Conservation (phyloP, 352 stramenopile species). For the Phytophthora ramorum region DNA sequence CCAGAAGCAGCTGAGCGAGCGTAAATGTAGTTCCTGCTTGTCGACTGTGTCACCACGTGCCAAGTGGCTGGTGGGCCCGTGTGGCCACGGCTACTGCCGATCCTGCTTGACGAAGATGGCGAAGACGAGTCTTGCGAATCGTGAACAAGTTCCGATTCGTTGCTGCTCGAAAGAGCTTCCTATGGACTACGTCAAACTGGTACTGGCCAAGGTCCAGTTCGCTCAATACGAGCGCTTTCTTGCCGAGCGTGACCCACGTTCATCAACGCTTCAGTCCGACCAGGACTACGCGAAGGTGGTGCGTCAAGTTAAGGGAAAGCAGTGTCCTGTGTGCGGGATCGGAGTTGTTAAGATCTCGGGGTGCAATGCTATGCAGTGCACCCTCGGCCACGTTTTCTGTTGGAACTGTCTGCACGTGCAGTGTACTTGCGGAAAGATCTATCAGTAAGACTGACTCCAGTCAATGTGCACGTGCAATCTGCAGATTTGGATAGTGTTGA, state of each 20-base stretch:
- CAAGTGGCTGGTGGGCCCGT: constrained; percentile 29
- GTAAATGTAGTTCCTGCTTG: constrained; percentile 42
- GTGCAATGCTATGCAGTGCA: constrained; percentile 55
- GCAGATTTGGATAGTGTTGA: not conserved
- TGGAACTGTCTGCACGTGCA: constrained; percentile 35
- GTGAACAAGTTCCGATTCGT: constrained; percentile 41
- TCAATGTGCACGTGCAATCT: not conserved
- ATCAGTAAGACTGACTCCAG: constrained; percentile 5
- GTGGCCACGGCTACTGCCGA: constrained; percentile 51
- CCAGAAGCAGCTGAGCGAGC: constrained; percentile 5
- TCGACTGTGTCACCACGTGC: not conserved
- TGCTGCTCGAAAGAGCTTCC: constrained; percentile 53
- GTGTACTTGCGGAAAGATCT: constrained; percentile 31
- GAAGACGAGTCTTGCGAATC: constrained; percentile 38
- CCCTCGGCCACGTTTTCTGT: constrained; percentile 49
- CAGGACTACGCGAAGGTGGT: constrained; percentile 54
- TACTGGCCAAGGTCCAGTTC: constrained; percentile 20
- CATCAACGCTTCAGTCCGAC: constrained; percentile 54
- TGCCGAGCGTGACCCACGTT: constrained; percentile 41
- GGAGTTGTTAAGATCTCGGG: constrained; percentile 57
- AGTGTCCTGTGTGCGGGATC: constrained; percentile 67
- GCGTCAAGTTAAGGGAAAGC: constrained; percentile 40
- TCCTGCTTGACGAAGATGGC: constrained; percentile 46
- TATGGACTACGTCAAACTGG: constrained; percentile 37
- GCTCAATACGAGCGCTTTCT: constrained; percentile 47